Base-by-base conservation (phyloP, 257 asterid species). In the Asclepias syriaca region DNA sequence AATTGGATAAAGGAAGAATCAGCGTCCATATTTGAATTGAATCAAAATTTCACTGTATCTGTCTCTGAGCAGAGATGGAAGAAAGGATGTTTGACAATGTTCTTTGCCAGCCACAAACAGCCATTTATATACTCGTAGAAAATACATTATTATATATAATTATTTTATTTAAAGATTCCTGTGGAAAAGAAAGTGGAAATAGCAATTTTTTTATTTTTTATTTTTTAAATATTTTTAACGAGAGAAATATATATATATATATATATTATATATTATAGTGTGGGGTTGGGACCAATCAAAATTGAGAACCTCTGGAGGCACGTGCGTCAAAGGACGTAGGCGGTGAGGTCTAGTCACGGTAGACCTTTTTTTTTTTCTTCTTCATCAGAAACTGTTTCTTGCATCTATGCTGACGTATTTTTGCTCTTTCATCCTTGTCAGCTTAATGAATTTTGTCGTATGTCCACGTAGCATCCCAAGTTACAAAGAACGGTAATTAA, bases 281-380 rank as follows among this genome's bases (percentile, higher is more conserved):
- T 29, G 39, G 39, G 5, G 55, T 13, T 13, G 55, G n/a, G 55
- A 13, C 55, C n/a, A 50, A 16, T 16, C 57, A 16, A 51, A 50
- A 54, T 19, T 19, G 22, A 16, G 57, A 16, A 50, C 55, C 55
- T 2, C 10, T 54, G 2, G 53, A 1, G 59, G 74, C 88, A 87
- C 87, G 85, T 87, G 89, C 74, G 86, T 84, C 86, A 78, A 78
- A 75, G 78, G 89, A 80, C 85, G 84, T 78, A 65, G 89, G 89
- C 89, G 93, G 92, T 91, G 80, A 68, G 48, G 86, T 84, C n/a
- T n/a, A 27, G 66, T 39, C 46, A 6, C 11, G 19, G 4, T 15
- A 43, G 14, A 2, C 14, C 0, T 9, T n/a, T 53, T 50, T 53
- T 18, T 58, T 0, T 72, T 58, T 63, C 8, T 4, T n/a, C 19